Evolutionary conservation across 306 rosid genomes (phyloP), one percentile per base, ranked within the genome.

Genomic region (Abrus pulchellus): DNA sequence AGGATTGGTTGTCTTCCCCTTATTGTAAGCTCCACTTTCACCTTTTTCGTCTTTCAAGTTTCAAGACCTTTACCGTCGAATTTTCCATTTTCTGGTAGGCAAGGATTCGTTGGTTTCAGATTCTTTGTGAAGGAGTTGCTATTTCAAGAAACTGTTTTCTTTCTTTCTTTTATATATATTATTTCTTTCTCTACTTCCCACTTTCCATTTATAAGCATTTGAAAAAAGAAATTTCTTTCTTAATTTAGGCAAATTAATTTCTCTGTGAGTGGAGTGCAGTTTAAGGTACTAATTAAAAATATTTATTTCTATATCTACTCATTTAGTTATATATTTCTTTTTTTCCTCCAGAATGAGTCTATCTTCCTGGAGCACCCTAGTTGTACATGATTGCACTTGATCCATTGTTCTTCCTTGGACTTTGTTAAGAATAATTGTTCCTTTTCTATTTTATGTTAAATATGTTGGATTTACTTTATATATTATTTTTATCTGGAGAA

Each of bases 371-470:
- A 73, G 77, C 28, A n/a, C 1, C 68, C 7, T 44, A 56, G 8
- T 27, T 3, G 28, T 33, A 33, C 12, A 61, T 61, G 47, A 61
- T 62, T 47, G 61, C 40, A 33, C 72, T 76, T 6, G 72, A 76
- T 61, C 72, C 72, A 45, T 61, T 29, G 30, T 48, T 69, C 1
- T 48, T 13, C 6, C 8, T 1, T 20, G 54, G 34, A 4, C 54
- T 27, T 73, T 27, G 28, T 38, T 9, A 5, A 55, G 10, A 34
- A 45, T 75, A 45, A 13, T 13, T 32, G 47, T n/a, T 40, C 29
- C 61, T 48, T 47, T 57, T 41, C 72, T 3, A 48, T 62, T 77
- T 78, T 9, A n/a, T 77, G 74, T 52, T 66, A 33, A 77, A 50
- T 40, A 62, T 7, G 32, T 38, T 28, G 72, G 66, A 64, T 63